Percentiles rank a stretch among this genome's conserved stretches.
phyloP scores from a whole-genome alignment of 768 basidiomycete genomes.

The Boletus coccyginus region DNA sequence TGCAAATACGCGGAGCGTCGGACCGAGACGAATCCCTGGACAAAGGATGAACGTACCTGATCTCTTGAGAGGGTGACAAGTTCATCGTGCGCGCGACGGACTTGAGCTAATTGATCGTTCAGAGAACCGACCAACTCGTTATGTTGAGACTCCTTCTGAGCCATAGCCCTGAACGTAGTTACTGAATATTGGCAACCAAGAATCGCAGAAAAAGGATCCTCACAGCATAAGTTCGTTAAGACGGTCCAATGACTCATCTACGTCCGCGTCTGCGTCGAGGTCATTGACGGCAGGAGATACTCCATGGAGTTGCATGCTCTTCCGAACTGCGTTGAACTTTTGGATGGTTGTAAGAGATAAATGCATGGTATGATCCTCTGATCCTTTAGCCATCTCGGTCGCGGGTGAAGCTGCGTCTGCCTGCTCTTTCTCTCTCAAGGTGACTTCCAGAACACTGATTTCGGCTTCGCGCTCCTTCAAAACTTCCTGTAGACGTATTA shows the following conservation, averaged over 20 bases:
- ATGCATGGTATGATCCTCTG: slow-evolving; percentile 32
- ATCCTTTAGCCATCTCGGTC: slow-evolving; percentile 6
- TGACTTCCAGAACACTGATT: slow-evolving; percentile 69
- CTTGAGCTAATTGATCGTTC: slow-evolving; percentile 60
- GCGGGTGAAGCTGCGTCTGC: not conserved
- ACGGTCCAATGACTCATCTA: slow-evolving; percentile 71
- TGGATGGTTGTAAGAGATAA: slow-evolving; percentile 72
- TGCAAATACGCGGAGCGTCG: slow-evolving; percentile 25
- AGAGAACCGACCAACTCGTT: slow-evolving; percentile 75
- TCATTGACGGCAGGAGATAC: slow-evolving; percentile 31
- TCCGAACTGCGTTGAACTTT: slow-evolving; percentile 72
- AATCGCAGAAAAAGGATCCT: slow-evolving; percentile 29
- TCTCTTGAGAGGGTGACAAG: slow-evolving; percentile 78
- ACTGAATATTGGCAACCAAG: slow-evolving; percentile 6
- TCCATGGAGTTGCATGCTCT: slow-evolving; percentile 54
- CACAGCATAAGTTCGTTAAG: slow-evolving; percentile 93
- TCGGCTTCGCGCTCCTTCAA: slow-evolving; percentile 91
- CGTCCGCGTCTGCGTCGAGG: slow-evolving; percentile 36
- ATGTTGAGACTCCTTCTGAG: slow-evolving; percentile 91
- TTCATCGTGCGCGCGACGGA: slow-evolving; percentile 79
- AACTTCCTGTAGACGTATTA: slow-evolving; percentile 92
- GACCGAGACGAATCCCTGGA: not conserved
- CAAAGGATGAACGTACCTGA: slow-evolving; percentile 52
- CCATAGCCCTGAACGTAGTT: slow-evolving; percentile 74
- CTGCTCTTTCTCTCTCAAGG: slow-evolving; percentile 40